phyloP scores from a whole-genome alignment of 2,329 filamentous ascomycete genomes.

The Leptographium lundbergii region DNA sequence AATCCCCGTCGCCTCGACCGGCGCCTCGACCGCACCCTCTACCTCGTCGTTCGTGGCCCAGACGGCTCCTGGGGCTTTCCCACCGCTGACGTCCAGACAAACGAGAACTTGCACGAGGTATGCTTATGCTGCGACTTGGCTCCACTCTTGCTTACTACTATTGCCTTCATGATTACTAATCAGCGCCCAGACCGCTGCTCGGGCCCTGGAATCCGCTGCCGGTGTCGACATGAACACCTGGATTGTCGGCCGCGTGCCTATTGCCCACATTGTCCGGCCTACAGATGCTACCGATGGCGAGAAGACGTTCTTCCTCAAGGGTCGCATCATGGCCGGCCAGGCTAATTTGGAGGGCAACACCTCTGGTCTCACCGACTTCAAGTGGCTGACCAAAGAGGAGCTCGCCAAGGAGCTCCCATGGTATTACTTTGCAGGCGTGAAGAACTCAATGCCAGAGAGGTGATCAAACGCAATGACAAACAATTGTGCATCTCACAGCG shows the following conservation, averaged over 20 bases:
- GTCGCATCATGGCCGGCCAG: constrained; percentile 93
- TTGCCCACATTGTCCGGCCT: constrained; percentile 59
- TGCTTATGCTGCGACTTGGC: constrained; percentile 20
- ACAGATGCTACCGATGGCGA: constrained; percentile 37
- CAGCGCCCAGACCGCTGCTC: constrained; percentile 58
- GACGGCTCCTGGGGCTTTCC: constrained; percentile 75
- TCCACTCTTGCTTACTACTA: neutral
- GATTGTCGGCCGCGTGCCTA: constrained; percentile 82
- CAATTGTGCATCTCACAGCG: neutral
- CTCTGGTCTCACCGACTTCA: constrained; percentile 67
- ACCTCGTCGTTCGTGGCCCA: constrained; percentile 67
- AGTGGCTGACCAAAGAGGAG: constrained; percentile 89
- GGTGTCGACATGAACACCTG: constrained; percentile 98
- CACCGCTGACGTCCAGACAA: constrained; percentile 50
- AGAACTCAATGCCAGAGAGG: constrained; percentile 73
- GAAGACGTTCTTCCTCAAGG: constrained; percentile 95
- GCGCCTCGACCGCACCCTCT: constrained; percentile 60
- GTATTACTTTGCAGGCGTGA: constrained; percentile 62
- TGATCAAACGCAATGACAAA: constrained; percentile 23
- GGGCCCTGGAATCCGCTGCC: constrained; percentile 62
- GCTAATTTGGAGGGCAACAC: constrained; percentile 62
- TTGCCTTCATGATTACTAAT: neutral
- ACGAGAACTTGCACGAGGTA: constrained; percentile 76
- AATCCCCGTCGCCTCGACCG: constrained; percentile 71
- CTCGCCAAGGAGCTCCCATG: constrained; percentile 51